Base-by-base conservation (phyloP, 1,284 basidiomycete genomes). In the Meripilus lineatus region DNA sequence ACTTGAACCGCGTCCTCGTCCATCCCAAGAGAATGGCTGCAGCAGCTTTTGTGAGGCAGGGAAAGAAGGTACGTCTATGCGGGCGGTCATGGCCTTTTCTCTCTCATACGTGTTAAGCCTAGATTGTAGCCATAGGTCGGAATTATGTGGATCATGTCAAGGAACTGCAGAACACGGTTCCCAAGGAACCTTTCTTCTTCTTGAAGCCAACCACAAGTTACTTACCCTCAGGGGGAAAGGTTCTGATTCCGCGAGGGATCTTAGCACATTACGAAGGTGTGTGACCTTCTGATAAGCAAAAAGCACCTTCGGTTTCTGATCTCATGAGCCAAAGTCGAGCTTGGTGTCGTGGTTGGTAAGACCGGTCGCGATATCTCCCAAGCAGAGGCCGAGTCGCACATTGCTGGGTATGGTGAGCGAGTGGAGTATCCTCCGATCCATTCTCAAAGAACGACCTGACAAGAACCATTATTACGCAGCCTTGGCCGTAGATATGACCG, bases 131-230 rank as follows among this genome's bases (percentile, higher is more conserved):
- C 38, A 94, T 94, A 50, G 92, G 92, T 37, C 75, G 89, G 48
- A 89, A 89, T 65, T 90, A 88, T 59, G 75, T 72, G 14, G 90
- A 90, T 40, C 93, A 96, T 58, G 86, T 87, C 61, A 93, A 91
- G 66, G 94, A 98, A 64, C 79, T 98, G 39, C 86, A 85, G 60
- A 97, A 97, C 63, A 75, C 88, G 5, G 72, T 87, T 3, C 94
- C 95, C 2, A 91, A 85, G 59, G 93, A 97, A 62, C 95, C 95
- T 0, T 97, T 99, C 76, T 96, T 98, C 78, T 99, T 98, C 74
- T 71, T 98, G 32, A 99, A 99, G 69, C 95, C 95, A 4, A 97
- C 95, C 2, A 82, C 86, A 3, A 91, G 88, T 58, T 98, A 94
- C 62, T 58, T 97, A 21, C 63, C 74, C n/a, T 79, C 79, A 5